Evolutionary conservation across 805 yeast species (phyloP).

Genomic region (Ogataea pini): DNA sequence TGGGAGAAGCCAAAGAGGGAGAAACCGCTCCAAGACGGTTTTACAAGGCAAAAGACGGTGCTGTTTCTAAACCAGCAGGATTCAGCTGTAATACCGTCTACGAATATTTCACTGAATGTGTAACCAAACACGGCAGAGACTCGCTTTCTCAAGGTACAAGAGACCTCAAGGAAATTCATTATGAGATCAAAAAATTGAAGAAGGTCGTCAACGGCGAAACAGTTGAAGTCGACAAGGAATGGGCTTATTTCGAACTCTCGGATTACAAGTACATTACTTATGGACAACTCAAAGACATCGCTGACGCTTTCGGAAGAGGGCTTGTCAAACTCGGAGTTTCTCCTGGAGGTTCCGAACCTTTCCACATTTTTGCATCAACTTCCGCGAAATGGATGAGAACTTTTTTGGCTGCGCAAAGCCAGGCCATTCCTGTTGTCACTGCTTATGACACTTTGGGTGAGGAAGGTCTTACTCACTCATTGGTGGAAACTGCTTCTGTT

Average conservation of each 20-base stretch:
- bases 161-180: slow-evolving; percentile 69
- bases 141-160: slow-evolving; percentile 74
- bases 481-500: slow-evolving; percentile 74
- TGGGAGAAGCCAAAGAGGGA: slow-evolving; percentile 70
- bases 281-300: slow-evolving; percentile 51
- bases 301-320: slow-evolving; percentile 70
- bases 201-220: slow-evolving; percentile 79
- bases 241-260: slow-evolving; percentile 82
- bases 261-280: slow-evolving; percentile 68
- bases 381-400: slow-evolving; percentile 90
- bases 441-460: slow-evolving; percentile 96
- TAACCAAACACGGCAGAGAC: slow-evolving; percentile 52
- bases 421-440: slow-evolving; percentile 83
- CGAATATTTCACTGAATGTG: slow-evolving; percentile 66
- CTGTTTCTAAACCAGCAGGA: slow-evolving; percentile 61
- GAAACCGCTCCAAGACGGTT: slow-evolving; percentile 85
- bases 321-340: slow-evolving; percentile 68
- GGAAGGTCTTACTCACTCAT: slow-evolving; percentile 80
- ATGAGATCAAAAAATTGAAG: slow-evolving; percentile 70
- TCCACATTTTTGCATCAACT: slow-evolving; percentile 88
- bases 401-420: slow-evolving; percentile 75
- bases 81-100: slow-evolving; percentile 66
- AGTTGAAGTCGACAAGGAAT: slow-evolving; percentile 72
- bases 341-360: slow-evolving; percentile 57
- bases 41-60: slow-evolving; percentile 45